A percentile compares a stretch with the other conserved stretches of the same genome.
Conservation (phyloP, 495 filamentous ascomycete species). For the Penicillium pulvis region DNA sequence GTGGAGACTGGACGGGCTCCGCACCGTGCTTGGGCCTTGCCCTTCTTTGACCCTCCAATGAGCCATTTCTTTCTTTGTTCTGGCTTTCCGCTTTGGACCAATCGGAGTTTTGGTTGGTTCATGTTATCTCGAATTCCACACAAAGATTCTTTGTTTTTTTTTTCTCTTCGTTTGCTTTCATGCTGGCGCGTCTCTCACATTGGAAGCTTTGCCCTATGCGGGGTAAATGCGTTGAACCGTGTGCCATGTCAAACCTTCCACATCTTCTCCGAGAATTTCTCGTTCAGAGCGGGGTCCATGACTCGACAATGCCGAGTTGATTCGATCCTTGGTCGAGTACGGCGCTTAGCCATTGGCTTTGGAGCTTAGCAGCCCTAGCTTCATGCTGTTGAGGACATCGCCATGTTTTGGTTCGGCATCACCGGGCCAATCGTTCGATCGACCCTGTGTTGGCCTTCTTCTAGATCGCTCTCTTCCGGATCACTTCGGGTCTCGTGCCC, state of each 20-base stretch:
- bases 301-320: neutral
- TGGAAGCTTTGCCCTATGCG: neutral
- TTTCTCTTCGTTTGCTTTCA: neutral
- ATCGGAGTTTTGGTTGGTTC: neutral
- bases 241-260: neutral
- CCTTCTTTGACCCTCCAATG: neutral
- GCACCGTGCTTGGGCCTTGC: neutral
- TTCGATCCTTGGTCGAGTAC: conserved; percentile 5
- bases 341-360: conserved; percentile 8
- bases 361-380: conserved; percentile 3
- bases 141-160: neutral
- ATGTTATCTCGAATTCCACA: neutral
- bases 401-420: neutral
- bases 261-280: neutral
- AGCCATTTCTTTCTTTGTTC: neutral
- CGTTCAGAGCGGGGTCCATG: neutral
- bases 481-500: conserved; percentile 7
- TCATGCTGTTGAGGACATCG: neutral
- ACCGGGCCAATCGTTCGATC: conserved; percentile 4
- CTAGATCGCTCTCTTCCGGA: conserved; percentile 21
- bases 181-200: neutral
- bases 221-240: neutral
- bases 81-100: neutral
- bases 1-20: conserved; percentile 2
- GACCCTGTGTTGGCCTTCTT: conserved; percentile 15